Evolutionary conservation across 1,284 basidiomycete species (phyloP).

Genomic region (Heterobasidion parviporum): DNA sequence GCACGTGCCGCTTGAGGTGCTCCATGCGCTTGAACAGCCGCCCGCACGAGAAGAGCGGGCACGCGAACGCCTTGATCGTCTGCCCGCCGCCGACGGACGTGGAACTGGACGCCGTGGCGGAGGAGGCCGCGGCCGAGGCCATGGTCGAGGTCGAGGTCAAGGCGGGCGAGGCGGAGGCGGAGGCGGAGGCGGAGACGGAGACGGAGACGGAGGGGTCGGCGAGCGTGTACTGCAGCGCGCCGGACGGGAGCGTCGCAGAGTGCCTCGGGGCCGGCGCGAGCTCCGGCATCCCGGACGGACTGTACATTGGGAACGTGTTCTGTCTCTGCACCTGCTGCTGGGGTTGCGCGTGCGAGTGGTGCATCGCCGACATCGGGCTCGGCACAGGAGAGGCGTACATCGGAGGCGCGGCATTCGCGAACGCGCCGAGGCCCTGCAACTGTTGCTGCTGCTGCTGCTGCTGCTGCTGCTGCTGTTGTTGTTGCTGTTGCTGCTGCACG

Average conservation of each 20-base stretch:
- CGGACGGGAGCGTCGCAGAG: neutral
- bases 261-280: conserved; percentile 1
- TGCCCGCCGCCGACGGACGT: neutral
- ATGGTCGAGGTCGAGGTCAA: neutral
- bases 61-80: conserved; percentile 59
- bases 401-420: neutral
- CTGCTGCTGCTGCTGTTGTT: neutral
- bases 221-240: neutral
- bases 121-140: neutral
- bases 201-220: neutral
- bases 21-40: conserved; percentile 85
- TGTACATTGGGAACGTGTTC: conserved; percentile 10
- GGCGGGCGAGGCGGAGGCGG: neutral
- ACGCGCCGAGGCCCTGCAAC: no score
- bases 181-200: neutral
- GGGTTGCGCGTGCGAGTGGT: neutral
- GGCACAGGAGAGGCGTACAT: neutral
- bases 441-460: neutral
- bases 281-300: conserved; percentile 1
- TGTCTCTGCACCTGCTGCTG: conserved; percentile 7
- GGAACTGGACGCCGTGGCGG: neutral
- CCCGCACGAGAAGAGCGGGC: conserved; percentile 75
- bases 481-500: neutral
- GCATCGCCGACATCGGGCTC: neutral
- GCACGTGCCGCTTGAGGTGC: conserved; percentile 79